phyloP scores from a whole-genome alignment of 345 rosid genomes.

The Anacardium occidentale region DNA sequence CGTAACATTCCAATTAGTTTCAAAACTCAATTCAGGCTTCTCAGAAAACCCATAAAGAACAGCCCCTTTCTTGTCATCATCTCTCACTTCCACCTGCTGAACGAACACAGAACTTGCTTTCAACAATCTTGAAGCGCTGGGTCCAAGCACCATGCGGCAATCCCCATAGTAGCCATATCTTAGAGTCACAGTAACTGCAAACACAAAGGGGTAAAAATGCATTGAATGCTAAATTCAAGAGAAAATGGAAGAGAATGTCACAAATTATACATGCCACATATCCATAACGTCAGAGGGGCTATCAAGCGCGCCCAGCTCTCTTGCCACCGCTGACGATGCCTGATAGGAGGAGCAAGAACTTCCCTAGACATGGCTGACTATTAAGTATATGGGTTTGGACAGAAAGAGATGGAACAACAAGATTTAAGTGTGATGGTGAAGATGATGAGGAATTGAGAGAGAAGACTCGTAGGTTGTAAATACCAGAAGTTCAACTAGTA shows the following conservation, averaged over 20 bases:
- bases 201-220: not conserved
- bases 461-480: conserved; percentile 48
- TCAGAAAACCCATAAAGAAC: conserved; percentile 45
- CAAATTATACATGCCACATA: conserved; percentile 66
- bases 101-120: conserved; percentile 53
- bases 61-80: conserved; percentile 39
- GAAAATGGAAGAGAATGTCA: conserved; percentile 9
- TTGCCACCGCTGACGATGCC: conserved; percentile 29
- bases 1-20: conserved; percentile 48
- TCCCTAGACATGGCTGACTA: conserved; percentile 39
- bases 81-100: conserved; percentile 40
- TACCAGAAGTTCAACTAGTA: conserved; percentile 6
- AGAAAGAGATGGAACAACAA: not conserved
- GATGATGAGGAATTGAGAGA: not conserved
- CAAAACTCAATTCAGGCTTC: conserved; percentile 46
- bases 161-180: conserved; percentile 55
- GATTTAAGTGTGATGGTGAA: not conserved
- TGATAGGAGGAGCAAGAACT: conserved; percentile 9
- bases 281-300: conserved; percentile 42
- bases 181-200: conserved; percentile 49
- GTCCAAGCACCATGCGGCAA: conserved; percentile 53
- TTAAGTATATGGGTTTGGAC: too few species aligned
- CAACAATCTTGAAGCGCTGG: conserved; percentile 54
- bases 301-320: conserved; percentile 39
- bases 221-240: not conserved